Evolutionary conservation across 305 asterid species (phyloP).

Genomic region (Fraxinus nigra): DNA sequence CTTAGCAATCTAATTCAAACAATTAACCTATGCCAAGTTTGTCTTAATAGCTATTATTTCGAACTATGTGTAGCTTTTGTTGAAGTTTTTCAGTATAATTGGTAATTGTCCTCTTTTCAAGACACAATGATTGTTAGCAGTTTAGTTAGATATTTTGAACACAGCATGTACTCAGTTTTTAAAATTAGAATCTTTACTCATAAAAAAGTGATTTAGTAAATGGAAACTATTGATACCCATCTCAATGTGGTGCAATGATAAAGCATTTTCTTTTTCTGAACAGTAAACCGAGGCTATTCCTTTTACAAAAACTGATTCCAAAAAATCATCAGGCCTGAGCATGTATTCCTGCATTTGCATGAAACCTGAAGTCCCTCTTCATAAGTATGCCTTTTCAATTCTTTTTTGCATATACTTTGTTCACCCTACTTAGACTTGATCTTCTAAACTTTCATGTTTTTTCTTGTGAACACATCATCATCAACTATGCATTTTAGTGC

Average conservation of each 20-base stretch:
- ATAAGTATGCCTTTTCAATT: neutral
- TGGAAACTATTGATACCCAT: neutral
- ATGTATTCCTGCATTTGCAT: neutral
- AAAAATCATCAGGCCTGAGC: neutral
- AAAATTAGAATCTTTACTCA: neutral
- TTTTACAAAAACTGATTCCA: neutral
- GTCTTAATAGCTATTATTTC: neutral
- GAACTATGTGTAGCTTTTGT: neutral
- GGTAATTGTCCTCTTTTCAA: neutral
- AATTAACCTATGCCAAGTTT: neutral
- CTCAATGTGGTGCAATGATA: neutral
- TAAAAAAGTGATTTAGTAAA: neutral
- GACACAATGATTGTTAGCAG: neutral
- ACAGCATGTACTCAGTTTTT: neutral
- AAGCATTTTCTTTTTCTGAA: neutral
- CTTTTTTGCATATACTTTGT: neutral
- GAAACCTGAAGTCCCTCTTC: neutral
- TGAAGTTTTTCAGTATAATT: neutral
- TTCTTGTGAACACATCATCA: neutral
- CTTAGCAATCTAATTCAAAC: neutral
- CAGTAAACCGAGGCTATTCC: neutral
- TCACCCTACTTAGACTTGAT: neutral
- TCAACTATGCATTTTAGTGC: neutral
- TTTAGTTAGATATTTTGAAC: neutral
- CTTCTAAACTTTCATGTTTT: neutral